phyloP scores from a whole-genome alignment of 352 stramenopile species.

The Globisporangium irregulare region DNA sequence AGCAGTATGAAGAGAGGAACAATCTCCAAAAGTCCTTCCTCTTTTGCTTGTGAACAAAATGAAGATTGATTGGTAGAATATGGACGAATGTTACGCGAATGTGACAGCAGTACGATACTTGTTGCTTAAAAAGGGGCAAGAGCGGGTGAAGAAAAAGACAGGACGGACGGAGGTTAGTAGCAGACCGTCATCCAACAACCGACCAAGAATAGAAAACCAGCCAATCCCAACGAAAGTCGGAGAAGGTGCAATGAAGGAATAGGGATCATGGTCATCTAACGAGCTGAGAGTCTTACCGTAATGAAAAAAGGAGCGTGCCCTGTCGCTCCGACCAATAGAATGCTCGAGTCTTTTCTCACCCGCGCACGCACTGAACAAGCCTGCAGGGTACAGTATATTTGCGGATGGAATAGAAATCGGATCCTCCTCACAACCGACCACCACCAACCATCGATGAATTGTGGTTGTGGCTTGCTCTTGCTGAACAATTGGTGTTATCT shows the following conservation, averaged over 20 bases:
- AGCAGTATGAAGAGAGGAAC: no score
- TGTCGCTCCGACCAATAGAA: not conserved
- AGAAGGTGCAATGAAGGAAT: not conserved
- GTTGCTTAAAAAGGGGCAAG: not conserved
- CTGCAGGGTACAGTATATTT: no score
- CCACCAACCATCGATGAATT: not conserved
- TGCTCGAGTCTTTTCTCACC: not conserved
- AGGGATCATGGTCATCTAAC: not conserved
- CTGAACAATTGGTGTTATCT: not conserved
- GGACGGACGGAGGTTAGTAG: no score
- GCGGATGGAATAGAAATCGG: not conserved
- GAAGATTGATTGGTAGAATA: no score
- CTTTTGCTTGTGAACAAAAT: no score
- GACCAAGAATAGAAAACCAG: not conserved
- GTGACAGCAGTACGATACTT: slow-evolving; percentile 8
- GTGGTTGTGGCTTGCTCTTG: not conserved
- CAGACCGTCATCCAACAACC: not conserved
- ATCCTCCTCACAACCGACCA: not conserved
- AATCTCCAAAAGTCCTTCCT: no score
- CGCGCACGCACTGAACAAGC: no score
- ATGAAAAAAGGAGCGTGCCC: not conserved
- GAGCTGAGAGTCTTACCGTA: not conserved
- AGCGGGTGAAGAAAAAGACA: not conserved
- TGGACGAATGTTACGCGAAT: slow-evolving; percentile 9
- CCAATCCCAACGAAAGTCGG: not conserved